Evolutionary conservation across 257 asterid species (phyloP).

Genomic region (Henckelia pumila): DNA sequence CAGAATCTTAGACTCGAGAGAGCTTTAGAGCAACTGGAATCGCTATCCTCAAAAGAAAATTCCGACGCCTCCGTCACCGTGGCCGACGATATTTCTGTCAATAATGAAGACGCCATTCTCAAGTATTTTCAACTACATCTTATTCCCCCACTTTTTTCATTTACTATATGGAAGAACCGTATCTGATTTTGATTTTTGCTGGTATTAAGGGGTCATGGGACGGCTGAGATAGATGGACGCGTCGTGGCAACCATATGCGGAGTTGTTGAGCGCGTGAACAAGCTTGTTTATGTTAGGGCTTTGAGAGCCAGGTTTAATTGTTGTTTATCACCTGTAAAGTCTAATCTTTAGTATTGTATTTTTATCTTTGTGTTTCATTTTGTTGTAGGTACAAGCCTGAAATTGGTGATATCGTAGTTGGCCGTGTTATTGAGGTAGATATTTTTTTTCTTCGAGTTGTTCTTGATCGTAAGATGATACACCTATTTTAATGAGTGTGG

Average conservation of each 20-base stretch:
- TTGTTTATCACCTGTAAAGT: neutral
- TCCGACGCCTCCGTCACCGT: constrained; percentile 80
- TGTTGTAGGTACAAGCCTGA: constrained; percentile 83
- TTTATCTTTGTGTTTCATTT: constrained; percentile 1
- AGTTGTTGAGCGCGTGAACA: constrained; percentile 91
- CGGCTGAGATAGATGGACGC: constrained; percentile 65
- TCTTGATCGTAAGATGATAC: neutral
- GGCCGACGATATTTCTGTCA: constrained; percentile 78
- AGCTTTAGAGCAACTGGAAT: constrained; percentile 61
- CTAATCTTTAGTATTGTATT: neutral
- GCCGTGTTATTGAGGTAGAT: constrained; percentile 86
- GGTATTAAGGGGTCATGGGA: constrained; percentile 84
- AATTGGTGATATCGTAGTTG: constrained; percentile 86
- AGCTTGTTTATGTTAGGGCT: constrained; percentile 80
- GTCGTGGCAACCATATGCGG: constrained; percentile 83
- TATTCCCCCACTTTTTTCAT: neutral
- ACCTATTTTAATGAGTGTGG: neutral
- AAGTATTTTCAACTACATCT: constrained; percentile 40
- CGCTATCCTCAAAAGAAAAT: constrained; percentile 58
- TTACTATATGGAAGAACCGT: neutral
- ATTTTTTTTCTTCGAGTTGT: neutral
- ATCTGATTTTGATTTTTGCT: constrained; percentile 18
- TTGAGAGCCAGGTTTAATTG: constrained; percentile 67
- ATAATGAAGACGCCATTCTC: constrained; percentile 82
- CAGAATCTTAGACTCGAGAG: constrained; percentile 67